A percentile compares a stretch with the other conserved stretches of the same genome.
These are phyloP conservation scores for Corylus avellana DNA, from an alignment of 306 rosid species.

Conservation along the genomic window DNA sequence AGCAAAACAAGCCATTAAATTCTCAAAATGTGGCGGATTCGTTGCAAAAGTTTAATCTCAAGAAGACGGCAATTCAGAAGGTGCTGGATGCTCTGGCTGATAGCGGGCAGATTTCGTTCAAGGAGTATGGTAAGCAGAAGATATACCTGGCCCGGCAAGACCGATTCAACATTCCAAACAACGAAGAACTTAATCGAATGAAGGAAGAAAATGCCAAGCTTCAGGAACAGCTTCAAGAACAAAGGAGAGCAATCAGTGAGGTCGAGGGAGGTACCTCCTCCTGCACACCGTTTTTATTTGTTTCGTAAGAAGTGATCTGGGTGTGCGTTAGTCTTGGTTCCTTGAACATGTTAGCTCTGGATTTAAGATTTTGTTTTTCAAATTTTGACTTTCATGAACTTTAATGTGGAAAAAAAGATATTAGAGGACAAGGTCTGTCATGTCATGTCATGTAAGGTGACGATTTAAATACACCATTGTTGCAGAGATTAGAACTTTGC, in stretches of 20 bases:
- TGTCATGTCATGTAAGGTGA: conserved; percentile 11
- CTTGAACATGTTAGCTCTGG: not conserved
- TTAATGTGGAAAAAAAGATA: not conserved
- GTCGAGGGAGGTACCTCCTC: conserved; percentile 71
- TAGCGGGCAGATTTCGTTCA: conserved; percentile 66
- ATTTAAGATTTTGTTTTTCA: not conserved
- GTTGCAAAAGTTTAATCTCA: conserved; percentile 84
- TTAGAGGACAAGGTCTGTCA: conserved; percentile 1
- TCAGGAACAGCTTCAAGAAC: conserved; percentile 58
- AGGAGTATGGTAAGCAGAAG: conserved; percentile 98
- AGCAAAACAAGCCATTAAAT: conserved; percentile 93
- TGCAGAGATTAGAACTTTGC: conserved; percentile 77
- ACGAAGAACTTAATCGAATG: conserved; percentile 82
- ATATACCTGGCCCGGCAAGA: conserved; percentile 87
- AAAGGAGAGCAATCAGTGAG: conserved; percentile 50
- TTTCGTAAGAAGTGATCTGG: not conserved
- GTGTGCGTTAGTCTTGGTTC: not conserved
- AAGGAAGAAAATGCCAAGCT: conserved; percentile 66
- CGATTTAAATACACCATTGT: conserved; percentile 21
- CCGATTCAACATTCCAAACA: conserved; percentile 68
- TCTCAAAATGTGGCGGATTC: conserved; percentile 84
- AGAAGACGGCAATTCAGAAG: conserved; percentile 79
- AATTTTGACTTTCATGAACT: not conserved
- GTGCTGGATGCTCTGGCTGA: conserved; percentile 81
- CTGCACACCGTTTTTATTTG: not conserved